Base-by-base conservation (phyloP, 2,329 filamentous ascomycete genomes). In the Cadophora luteo-olivacea region DNA sequence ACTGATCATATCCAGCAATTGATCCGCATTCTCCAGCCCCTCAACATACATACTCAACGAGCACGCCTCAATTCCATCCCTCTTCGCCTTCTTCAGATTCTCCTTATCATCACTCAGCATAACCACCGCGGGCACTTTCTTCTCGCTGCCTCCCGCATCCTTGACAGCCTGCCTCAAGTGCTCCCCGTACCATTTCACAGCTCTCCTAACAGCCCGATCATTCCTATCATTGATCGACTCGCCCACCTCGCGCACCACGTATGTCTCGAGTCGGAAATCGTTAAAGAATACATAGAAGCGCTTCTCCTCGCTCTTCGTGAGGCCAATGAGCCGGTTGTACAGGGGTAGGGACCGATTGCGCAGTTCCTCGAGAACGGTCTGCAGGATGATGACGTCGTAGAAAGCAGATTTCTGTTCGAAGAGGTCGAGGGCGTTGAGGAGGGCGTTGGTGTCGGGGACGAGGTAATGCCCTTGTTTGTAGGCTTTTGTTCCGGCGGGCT, bases 251-350 rank as follows among this genome's bases (percentile, higher is more conserved):
- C 96, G 87, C 33, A 86, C 82, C 60, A 97, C 88, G 77, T 97
- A 92, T 0, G 96, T 99, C 80, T 99, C 97, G 49, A 94, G 84
- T 63, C 95, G 88, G 78, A 99, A 99, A 76, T 99, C 96, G 79
- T 99, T 99, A 87, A 98, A 98, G 80, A 99, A 99, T 64, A 99
- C 93, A 77, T 98, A 97, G 79, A 97, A 98, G 65, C 95, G 89
- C 84, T 99, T 99, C 73, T 97, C 94, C 75, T 97, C 94, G 77
- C 95, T 97, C 81, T 95, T 97, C 49, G 94, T 97, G 72, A 99
- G 84, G 25, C 92, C 90, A 73, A 98, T 89, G 61, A 99, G 84
- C 49, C 96, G 92, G 80, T 97, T 97, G 83, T 98, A 99, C 48
- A 99, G 87, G 52, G 96, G 96, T 70, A 98, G 81, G 14, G 95